These are phyloP conservation scores for Penicillium odoratum DNA, from an alignment of 495 filamentous ascomycete species.

Conservation along the genomic window DNA sequence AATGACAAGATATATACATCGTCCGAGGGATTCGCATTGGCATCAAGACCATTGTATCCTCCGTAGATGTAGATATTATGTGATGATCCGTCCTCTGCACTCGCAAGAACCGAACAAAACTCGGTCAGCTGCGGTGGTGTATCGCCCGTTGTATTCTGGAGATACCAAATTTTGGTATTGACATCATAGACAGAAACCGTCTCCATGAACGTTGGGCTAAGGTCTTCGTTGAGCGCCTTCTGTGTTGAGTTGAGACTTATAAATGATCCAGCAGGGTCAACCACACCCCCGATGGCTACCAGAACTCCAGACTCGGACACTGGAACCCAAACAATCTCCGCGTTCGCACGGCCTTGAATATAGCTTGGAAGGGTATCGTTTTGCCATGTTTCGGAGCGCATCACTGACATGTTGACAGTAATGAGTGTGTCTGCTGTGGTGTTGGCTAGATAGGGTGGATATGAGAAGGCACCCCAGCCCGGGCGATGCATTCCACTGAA, in stretches of 20 bases:
- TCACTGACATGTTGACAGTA: constrained; percentile 56
- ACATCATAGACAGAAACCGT: constrained; percentile 72
- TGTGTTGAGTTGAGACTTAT: constrained; percentile 32
- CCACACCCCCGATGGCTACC: constrained; percentile 67
- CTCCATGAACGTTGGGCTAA: constrained; percentile 61
- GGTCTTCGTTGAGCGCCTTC: constrained; percentile 43
- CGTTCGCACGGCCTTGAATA: constrained; percentile 57
- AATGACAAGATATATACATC: constrained; percentile 74
- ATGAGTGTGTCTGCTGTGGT: constrained; percentile 50
- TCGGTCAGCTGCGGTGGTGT: constrained; percentile 53
- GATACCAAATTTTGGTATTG: constrained; percentile 49
- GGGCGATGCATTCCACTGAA: constrained; percentile 61
- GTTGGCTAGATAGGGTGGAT: constrained; percentile 24
- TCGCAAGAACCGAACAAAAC: constrained; percentile 66
- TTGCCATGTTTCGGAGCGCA: constrained; percentile 50
- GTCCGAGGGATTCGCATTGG: constrained; percentile 45
- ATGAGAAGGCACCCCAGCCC: constrained; percentile 47
- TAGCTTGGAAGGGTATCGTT: constrained; percentile 54
- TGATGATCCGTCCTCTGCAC: constrained; percentile 59
- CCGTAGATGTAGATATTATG: constrained; percentile 79
- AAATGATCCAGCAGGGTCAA: constrained; percentile 46
- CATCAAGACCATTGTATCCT: constrained; percentile 56
- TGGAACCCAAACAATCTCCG: constrained; percentile 71
- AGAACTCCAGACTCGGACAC: constrained; percentile 62
- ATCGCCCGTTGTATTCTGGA: constrained; percentile 58